Evolutionary conservation across 768 basidiomycete genomes (phyloP), one percentile per base, ranked within the genome.

Genomic region (Flagelloscypha sp.): DNA sequence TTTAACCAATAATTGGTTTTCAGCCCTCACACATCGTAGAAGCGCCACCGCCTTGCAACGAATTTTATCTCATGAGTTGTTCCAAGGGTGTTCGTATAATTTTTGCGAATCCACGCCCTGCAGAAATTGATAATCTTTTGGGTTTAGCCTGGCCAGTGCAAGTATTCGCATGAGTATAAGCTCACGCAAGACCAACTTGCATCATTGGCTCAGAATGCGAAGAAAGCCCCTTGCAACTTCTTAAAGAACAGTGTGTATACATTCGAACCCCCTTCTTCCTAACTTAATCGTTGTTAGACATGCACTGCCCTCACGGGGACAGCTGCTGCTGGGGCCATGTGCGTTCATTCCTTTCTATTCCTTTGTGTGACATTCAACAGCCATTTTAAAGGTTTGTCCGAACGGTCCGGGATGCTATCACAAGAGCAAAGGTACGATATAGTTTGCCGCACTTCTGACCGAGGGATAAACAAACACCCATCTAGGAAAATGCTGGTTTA

Each of bases 401-500:
- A 80, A 79, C 45, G 85, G 85, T n/a, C 67, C 70, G 12, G 74
- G 72, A 48, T 82, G 79, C 48, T 61, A 56, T 30, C 69, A 65
- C 41, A 46, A 62, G 29, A 57, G 58, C 49, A 71, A 66, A 43
- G 71, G 69, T 30, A 70, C 64, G 27, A 10, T 21, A 11, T 37
- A 24, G 16, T 16, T 30, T 32, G 13, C 27, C 27, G 17, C 3
- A 30, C n/a, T 8, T 24, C 17, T 38, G n/a, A 24, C 23, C 11
- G 12, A n/a, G 16, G 16, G 35, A n/a, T 61, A n/a, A n/a, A n/a
- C n/a, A n/a, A n/a, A 56, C 43, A 72, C 70, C 49, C 80, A 82
- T 54, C 59, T 80, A 51, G 84, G 84, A 27, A 86, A 81, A 58
- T 88, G 85, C 52, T 86, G 85, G 83, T 88, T 88, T 58, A 86